Base-by-base conservation (phyloP, 2,329 filamentous ascomycete species). In the Pseudocercospora fijiensis region DNA sequence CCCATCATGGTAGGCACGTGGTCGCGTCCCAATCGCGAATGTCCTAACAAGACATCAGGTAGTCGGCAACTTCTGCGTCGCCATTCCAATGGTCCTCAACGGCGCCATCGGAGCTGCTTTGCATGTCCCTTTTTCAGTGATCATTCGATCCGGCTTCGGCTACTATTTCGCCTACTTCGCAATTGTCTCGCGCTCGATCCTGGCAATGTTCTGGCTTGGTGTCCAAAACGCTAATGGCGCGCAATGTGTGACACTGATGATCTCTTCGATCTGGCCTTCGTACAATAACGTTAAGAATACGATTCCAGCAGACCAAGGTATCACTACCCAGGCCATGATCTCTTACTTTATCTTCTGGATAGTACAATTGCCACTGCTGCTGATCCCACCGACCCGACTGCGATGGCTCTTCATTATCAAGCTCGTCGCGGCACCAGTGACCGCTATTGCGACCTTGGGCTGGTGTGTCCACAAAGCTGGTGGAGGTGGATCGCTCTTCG, bases 311-410 rank as follows among this genome's bases (percentile, higher is more conserved):
- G 75, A 70, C 7, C 78, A 81, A 30, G 85, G 84, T n/a, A 85
- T 86, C 47, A 83, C 81, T 2, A 85, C 81, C 1, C 79, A 84
- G 62, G 82, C 82, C 7, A 80, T 88, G 80, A 71, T 85, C 41
- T 79, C 78, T 41, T 85, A 85, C 68, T 82, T 87, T 62, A 67
- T 87, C 16, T 85, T 84, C 70, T 57, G 55, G 55, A 57, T 57
- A 16, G 37, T 57, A 2, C 55, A 57, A 24, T 8, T 57, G 18
- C 55, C 55, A 26, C 33, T 57, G 8, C 55, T 57, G 18, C 55
- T 57, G 6, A 57, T 57, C 10, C 55, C 55, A 2, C 55, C 55
- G 5, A 57, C 55, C 11, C 33, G 33, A 2, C 64, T 64, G 8
- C 57, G 60, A 63, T 69, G 57, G 63, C 69, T 65, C 16, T 69